These are phyloP conservation scores for Hypoxylon cercidicola DNA, from an alignment of 495 filamentous ascomycete species.

Conservation along the genomic window DNA sequence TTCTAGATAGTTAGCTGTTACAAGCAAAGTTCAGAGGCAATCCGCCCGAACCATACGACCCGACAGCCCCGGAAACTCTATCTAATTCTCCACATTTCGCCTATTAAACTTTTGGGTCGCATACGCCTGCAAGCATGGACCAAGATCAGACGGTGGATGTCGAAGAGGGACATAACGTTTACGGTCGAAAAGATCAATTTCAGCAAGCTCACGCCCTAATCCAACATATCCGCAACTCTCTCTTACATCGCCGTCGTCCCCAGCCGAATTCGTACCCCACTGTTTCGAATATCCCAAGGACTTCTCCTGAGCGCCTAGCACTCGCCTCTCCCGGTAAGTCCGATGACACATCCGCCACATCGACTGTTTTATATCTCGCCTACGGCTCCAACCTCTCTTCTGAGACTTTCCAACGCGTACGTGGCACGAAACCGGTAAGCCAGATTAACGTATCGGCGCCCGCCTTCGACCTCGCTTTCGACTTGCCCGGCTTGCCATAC, in stretches of 20 bases:
- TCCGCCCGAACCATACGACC: too few species aligned
- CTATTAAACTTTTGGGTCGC: constrained; percentile 7
- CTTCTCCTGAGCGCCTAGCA: constrained; percentile 41
- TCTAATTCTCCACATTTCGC: not conserved
- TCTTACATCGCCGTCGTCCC: constrained; percentile 8
- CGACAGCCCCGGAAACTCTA: not conserved
- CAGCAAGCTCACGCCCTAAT: constrained; percentile 31
- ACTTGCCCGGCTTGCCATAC: constrained; percentile 88
- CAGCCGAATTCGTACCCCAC: constrained; percentile 17
- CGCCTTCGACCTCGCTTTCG: constrained; percentile 78
- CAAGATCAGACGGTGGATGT: constrained; percentile 11
- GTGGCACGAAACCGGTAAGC: constrained; percentile 82
- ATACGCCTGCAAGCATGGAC: constrained; percentile 22
- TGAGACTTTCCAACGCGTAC: constrained; percentile 76
- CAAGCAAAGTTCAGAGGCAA: too few species aligned
- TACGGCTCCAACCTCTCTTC: constrained; percentile 91
- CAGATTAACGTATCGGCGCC: constrained; percentile 83
- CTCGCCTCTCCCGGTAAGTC: constrained; percentile 34
- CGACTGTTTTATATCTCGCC: constrained; percentile 86
- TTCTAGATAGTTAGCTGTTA: too few species aligned
- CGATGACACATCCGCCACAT: constrained; percentile 16
- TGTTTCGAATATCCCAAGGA: constrained; percentile 38
- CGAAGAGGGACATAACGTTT: constrained; percentile 21
- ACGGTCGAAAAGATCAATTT: constrained; percentile 6
- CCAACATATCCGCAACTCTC: constrained; percentile 25